phyloP scores from a whole-genome alignment of 768 basidiomycete species.

The Tulasnella sp. region DNA sequence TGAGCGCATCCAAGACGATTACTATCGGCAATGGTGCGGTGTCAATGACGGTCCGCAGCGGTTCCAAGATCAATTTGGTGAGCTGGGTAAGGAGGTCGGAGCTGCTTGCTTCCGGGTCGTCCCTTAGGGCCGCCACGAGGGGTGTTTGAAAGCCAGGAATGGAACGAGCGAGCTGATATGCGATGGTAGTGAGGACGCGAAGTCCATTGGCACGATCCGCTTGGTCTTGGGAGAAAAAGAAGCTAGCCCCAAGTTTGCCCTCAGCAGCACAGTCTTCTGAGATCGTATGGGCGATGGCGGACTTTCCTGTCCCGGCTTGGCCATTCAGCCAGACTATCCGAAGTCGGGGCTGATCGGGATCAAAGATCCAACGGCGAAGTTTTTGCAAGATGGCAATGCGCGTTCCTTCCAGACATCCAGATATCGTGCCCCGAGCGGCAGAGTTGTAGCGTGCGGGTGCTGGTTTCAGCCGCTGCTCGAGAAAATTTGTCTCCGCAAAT shows the following conservation, averaged over 20 bases:
- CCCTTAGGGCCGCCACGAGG: constrained; percentile 12
- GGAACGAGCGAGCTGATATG: constrained; percentile 25
- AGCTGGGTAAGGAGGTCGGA: constrained; percentile 21
- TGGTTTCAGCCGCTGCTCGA: too few species aligned
- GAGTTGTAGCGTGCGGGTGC: too few species aligned
- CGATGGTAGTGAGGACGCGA: constrained; percentile 28
- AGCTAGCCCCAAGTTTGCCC: constrained; percentile 28
- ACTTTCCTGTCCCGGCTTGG: constrained; percentile 33
- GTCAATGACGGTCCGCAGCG: not conserved
- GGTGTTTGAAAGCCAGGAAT: constrained; percentile 8
- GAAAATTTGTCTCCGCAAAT: too few species aligned
- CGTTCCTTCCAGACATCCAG: not conserved
- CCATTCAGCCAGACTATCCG: constrained; percentile 28
- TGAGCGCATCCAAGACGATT: constrained; percentile 31
- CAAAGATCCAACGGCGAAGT: not conserved
- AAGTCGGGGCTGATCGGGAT: not conserved
- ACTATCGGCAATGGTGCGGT: constrained; percentile 19
- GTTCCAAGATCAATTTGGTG: constrained; percentile 18
- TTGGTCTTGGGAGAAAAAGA: constrained; percentile 27
- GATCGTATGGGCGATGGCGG: constrained; percentile 31
- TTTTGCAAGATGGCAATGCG: not conserved
- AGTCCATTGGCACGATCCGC: constrained; percentile 21
- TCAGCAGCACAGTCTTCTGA: constrained; percentile 21
- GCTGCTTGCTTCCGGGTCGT: constrained; percentile 6
- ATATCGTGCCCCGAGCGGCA: not conserved